These are phyloP conservation scores for Fusarium pilosicola DNA, from an alignment of 2,329 filamentous ascomycete genomes.

Conservation along the genomic window DNA sequence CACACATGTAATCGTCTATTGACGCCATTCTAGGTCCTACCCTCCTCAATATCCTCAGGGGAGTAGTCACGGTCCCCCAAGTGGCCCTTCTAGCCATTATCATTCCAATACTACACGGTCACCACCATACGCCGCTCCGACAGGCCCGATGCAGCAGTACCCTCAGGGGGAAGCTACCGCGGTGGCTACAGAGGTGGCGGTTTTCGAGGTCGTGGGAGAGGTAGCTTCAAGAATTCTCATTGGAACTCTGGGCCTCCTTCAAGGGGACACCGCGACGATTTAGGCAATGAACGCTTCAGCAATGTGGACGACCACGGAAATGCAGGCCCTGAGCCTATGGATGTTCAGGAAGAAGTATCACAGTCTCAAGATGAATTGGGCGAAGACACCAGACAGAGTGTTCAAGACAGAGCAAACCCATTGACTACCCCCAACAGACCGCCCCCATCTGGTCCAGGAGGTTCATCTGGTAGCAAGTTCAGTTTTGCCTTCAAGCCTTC, in stretches of 20 bases:
- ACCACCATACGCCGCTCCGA: slow-evolving; percentile 66
- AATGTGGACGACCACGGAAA: slow-evolving; percentile 28
- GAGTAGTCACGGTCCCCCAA: slow-evolving; percentile 60
- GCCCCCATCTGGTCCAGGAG: slow-evolving; percentile 63
- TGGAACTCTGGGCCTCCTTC: slow-evolving; percentile 58
- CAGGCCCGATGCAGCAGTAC: slow-evolving; percentile 66
- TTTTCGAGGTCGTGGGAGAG: slow-evolving; percentile 70
- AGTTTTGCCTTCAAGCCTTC: slow-evolving; percentile 92
- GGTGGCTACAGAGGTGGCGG: slow-evolving; percentile 62
- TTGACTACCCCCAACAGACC: slow-evolving; percentile 67
- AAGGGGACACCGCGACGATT: slow-evolving; percentile 39
- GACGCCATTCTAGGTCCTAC: slow-evolving; percentile 62
- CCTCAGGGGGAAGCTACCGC: slow-evolving; percentile 57
- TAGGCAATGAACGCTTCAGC: slow-evolving; percentile 32
- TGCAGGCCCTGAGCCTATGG: slow-evolving; percentile 26
- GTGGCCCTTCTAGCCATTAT: slow-evolving; percentile 64
- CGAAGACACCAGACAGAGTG: slow-evolving; percentile 48
- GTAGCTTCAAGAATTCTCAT: slow-evolving; percentile 74
- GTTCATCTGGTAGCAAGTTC: slow-evolving; percentile 74
- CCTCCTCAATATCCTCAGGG: slow-evolving; percentile 67
- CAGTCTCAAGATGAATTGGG: slow-evolving; percentile 36
- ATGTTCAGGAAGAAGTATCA: slow-evolving; percentile 22
- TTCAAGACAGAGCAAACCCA: slow-evolving; percentile 55
- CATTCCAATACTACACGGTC: slow-evolving; percentile 59
- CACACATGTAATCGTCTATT: background rate